A percentile compares a stretch with the other conserved stretches of the same genome.
Conservation (phyloP, 2,329 filamentous ascomycete genomes). For the Sporothrix globosa region DNA sequence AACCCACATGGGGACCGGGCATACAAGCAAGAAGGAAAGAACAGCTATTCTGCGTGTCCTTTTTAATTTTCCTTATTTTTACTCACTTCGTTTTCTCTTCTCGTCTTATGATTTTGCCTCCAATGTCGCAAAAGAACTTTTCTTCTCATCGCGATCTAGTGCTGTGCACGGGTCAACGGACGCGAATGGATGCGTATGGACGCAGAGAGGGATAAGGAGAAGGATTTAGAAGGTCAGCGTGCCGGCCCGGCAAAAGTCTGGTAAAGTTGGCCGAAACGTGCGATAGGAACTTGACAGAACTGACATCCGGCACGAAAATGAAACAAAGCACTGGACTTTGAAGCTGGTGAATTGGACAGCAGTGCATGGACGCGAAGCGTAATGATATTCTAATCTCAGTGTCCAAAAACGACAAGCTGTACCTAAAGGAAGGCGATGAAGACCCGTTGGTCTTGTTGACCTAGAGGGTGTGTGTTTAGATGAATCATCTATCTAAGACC, state of each 20-base stretch:
- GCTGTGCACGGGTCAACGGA: not conserved
- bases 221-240: not conserved
- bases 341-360: too few species aligned
- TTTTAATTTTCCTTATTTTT: not conserved
- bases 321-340: too few species aligned
- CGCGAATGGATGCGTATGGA: not conserved
- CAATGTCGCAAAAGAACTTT: not conserved
- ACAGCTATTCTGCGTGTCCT: not conserved
- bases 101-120: not conserved
- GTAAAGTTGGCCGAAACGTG: not conserved
- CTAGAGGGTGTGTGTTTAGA: not conserved
- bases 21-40: too few species aligned
- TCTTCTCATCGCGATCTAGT: not conserved
- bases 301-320: not conserved
- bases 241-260: not conserved
- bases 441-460: not conserved
- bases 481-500: not conserved
- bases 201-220: not conserved
- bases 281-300: slow-evolving; percentile 2
- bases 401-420: not conserved
- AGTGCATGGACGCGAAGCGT: not conserved
- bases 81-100: not conserved
- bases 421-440: not conserved
- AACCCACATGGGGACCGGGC: not conserved
- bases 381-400: not conserved